Percentiles rank a stretch among this genome's conserved stretches.
These are phyloP conservation scores for Apophysomyces trapeziformis DNA, from an alignment of 371 early-diverging fungal genomes.

Conservation along the genomic window DNA sequence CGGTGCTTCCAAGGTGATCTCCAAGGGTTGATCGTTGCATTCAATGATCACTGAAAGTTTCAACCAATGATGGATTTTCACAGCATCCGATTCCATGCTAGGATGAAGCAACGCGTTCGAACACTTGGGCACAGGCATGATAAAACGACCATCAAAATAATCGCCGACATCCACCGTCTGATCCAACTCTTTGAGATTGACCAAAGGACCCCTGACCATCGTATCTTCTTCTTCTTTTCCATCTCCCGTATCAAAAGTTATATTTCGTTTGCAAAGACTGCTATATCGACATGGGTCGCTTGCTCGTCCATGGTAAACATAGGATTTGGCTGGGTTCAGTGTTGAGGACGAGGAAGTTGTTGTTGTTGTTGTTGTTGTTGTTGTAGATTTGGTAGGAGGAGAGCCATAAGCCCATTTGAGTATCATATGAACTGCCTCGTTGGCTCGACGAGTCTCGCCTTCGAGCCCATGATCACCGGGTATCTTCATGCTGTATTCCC, in stretches of 20 bases:
- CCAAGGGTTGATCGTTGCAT: conserved; percentile 29
- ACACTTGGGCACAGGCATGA: conserved; percentile 43
- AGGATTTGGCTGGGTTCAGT: neutral
- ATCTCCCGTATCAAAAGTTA: conserved; percentile 1
- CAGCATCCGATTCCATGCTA: conserved; percentile 27
- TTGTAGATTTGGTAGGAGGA: conserved; percentile 22
- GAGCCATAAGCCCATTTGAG: conserved; percentile 49
- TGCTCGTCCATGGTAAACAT: neutral
- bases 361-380: conserved; percentile 1
- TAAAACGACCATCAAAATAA: conserved; percentile 44
- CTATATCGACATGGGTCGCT: neutral
- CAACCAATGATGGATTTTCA: conserved; percentile 42
- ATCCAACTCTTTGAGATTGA: conserved; percentile 38
- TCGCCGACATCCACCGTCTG: conserved; percentile 37
- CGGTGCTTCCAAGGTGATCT: conserved; percentile 34
- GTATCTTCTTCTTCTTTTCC: neutral
- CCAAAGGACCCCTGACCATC: conserved; percentile 3
- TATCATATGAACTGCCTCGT: conserved; percentile 28
- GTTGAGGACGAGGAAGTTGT: too few relatives aligned
- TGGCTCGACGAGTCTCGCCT: conserved; percentile 19
- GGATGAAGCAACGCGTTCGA: conserved; percentile 30
- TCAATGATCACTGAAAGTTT: conserved; percentile 28
- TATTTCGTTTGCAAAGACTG: neutral
- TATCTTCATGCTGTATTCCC: conserved; percentile 36
- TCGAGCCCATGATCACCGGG: conserved; percentile 25